Base-by-base conservation (phyloP, 176 grass and related monocot genomes). In the Typha latifolia region DNA sequence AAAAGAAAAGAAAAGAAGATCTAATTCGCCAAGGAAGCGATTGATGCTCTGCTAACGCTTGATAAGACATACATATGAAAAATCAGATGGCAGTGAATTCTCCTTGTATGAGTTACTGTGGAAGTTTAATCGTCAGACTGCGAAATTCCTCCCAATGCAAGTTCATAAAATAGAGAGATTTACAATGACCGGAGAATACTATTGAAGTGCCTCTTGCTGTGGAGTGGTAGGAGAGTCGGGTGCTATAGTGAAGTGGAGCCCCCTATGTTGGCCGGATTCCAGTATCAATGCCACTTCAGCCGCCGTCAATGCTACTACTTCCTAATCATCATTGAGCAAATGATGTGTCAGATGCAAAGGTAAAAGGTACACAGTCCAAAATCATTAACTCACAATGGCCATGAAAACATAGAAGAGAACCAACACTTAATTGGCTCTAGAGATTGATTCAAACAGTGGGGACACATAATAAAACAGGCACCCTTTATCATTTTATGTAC, bases 201-300 rank as follows among this genome's bases (percentile, higher is more conserved):
- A 69, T 5, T 51, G 66, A 31, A 14, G 22, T 51, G 66, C n/a
- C 19, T 69, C 66, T 48, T 49, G 16, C 4, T 51, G 66, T 12
- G 66, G 47, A 51, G 16, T 51, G 5, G 47, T 3, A 49, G 66
- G 18, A 10, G 66, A 12, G 66, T 50, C 66, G 12, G 21, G 66
- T 4, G 20, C 29, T 12, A 21, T 21, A 13, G 12, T 24, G 49
- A 48, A 49, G 11, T 69, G 66, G 16, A 21, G 22, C 14, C 19
- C 66, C 47, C 49, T 69, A 20, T 13, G n/a, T 69, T 69, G 66
- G 12, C 66, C 66, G 18, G 47, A 49, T 69, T 69, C 34, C 12
- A 95, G 77, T 80, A 95, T 83, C 48, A 89, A 89, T 6, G 90
- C 85, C 59, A 95, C 67, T 75, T 89, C 90, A 15, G 85, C 73